A percentile compares a stretch with the other conserved stretches of the same genome.
phyloP scores from a whole-genome alignment of 148 eudicot genomes.

The Arctostaphylos glauca region DNA sequence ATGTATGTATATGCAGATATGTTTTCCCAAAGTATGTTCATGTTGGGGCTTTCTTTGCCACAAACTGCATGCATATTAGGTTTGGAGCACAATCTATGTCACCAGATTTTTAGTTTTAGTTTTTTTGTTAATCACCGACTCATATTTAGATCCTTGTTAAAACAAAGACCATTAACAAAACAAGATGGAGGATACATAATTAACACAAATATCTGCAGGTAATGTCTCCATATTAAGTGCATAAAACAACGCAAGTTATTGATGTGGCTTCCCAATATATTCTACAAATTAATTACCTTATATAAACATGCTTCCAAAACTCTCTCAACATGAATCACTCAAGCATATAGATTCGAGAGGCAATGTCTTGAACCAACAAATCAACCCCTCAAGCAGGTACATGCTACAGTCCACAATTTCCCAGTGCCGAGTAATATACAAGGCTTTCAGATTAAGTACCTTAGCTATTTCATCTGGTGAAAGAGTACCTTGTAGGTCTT shows the following conservation, averaged over 20 bases:
- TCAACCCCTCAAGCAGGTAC: constrained; percentile 81
- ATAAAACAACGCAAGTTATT: no score
- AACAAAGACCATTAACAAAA: neutral
- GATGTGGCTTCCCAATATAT: neutral
- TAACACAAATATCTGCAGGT: neutral
- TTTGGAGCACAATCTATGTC: neutral
- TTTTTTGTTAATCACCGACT: neutral
- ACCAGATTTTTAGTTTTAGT: neutral
- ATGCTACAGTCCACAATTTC: constrained; percentile 84
- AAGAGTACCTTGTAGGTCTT: constrained; percentile 90
- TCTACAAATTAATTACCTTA: neutral
- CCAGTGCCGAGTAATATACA: constrained; percentile 93
- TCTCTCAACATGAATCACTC: constrained; percentile 33
- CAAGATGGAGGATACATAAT: neutral
- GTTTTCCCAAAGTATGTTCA: neutral
- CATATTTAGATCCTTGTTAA: neutral
- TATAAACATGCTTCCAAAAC: neutral
- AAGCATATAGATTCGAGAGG: constrained; percentile 82
- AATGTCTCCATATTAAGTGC: no score
- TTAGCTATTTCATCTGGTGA: constrained; percentile 76
- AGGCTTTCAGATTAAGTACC: constrained; percentile 79
- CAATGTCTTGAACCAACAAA: constrained; percentile 94
- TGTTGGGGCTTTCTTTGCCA: neutral
- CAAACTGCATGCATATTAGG: neutral
- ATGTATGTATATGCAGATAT: neutral